Conservation (phyloP, 2,329 filamentous ascomycete species). For the Nothopassalora personata region DNA sequence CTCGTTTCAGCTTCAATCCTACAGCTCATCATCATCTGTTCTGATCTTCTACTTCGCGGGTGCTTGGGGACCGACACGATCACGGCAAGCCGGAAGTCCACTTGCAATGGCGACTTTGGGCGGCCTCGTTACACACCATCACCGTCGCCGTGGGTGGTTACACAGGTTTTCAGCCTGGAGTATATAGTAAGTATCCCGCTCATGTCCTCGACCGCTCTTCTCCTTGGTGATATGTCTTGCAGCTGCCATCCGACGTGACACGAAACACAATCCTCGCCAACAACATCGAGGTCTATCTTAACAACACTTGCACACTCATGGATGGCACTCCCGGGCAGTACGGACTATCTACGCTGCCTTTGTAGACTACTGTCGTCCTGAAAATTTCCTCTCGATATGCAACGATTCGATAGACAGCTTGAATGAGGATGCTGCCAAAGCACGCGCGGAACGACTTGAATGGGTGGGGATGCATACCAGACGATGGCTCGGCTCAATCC, state of each 20-base stretch:
- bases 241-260: too few species aligned
- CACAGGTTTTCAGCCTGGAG: neutral
- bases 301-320: neutral
- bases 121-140: neutral
- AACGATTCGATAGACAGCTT: neutral
- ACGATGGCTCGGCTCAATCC: neutral
- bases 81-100: neutral
- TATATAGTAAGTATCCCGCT: neutral
- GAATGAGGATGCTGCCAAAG: neutral
- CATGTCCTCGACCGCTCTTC: neutral
- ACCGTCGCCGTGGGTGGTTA: neutral
- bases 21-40: neutral
- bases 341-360: neutral
- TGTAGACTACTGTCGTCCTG: neutral
- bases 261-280: too few species aligned
- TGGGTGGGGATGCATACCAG: neutral
- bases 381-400: neutral
- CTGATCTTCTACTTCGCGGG: neutral
- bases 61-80: too few species aligned
- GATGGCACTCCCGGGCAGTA: neutral
- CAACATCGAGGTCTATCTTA: too few species aligned
- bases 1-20: neutral
- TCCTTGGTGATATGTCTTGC: neutral
- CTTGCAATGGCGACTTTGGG: neutral
- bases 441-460: neutral